Percentiles rank a stretch among this genome's conserved stretches.
These are phyloP conservation scores for Aspergillus haitiensis DNA, from an alignment of 495 filamentous ascomycete genomes.

Conservation along the genomic window DNA sequence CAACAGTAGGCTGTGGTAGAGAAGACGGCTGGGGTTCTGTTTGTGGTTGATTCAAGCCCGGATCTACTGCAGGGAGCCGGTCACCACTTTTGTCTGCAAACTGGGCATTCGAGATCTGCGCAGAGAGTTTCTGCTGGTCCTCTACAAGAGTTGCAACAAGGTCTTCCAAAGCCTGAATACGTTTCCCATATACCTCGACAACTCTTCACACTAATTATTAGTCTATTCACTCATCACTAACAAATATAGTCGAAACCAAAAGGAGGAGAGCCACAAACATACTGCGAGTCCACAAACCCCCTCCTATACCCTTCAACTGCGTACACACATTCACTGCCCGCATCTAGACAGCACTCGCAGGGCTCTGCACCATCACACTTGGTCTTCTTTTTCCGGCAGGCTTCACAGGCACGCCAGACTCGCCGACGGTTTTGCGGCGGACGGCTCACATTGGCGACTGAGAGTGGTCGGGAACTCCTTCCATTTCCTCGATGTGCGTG, in stretches of 20 bases:
- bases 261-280: neutral
- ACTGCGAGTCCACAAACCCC: slow-evolving; percentile 24
- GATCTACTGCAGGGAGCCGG: neutral
- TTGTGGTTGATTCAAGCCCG: neutral
- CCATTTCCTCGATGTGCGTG: neutral
- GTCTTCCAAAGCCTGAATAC: slow-evolving; percentile 4
- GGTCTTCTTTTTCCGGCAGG: slow-evolving; percentile 25
- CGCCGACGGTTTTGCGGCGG: slow-evolving; percentile 24
- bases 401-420: slow-evolving; percentile 35
- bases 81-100: neutral
- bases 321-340: slow-evolving; percentile 19
- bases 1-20: neutral
- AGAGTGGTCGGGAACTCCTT: neutral
- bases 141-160: slow-evolving; percentile 5
- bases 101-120: neutral
- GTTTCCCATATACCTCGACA: slow-evolving; percentile 4
- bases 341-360: slow-evolving; percentile 23
- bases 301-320: slow-evolving; percentile 13
- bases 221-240: neutral
- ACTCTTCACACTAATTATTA: slow-evolving; percentile 1
- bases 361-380: slow-evolving; percentile 28
- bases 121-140: slow-evolving; percentile 4
- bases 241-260: too few species aligned
- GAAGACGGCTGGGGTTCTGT: neutral
- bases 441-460: neutral